Percentiles rank a stretch among this genome's conserved stretches.
These are phyloP conservation scores for Eragrostis tef DNA, from an alignment of 202 grass and related monocot genomes.

Conservation along the genomic window DNA sequence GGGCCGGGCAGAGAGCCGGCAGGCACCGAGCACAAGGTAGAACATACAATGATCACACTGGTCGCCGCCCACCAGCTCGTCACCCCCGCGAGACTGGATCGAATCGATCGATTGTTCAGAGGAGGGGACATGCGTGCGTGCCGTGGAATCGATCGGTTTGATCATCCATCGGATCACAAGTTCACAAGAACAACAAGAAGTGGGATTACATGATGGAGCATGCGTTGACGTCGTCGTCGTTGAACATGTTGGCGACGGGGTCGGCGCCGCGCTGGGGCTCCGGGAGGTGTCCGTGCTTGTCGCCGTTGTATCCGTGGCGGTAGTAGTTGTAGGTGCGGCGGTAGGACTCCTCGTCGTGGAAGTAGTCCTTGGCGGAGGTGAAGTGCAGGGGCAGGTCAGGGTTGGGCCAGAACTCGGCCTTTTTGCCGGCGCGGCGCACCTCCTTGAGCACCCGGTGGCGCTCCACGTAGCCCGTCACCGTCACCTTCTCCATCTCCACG, in stretches of 20 bases:
- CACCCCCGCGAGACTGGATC: not conserved
- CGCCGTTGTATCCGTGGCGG: conserved; percentile 90
- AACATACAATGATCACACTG: not conserved
- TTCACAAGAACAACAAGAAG: no score
- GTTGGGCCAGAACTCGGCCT: conserved; percentile 98
- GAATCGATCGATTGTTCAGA: not conserved
- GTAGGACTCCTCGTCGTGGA: conserved; percentile 86
- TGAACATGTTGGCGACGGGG: conserved; percentile 96
- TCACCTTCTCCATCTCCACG: conserved; percentile 92
- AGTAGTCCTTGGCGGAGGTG: conserved; percentile 81
- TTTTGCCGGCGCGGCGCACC: conserved; percentile 85
- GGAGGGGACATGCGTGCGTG: not conserved
- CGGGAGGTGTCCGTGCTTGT: conserved; percentile 79
- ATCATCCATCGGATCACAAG: not conserved
- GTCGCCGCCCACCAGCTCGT: not conserved
- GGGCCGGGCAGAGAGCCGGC: not conserved
- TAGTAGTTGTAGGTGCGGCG: conserved; percentile 90
- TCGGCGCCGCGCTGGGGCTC: conserved; percentile 71
- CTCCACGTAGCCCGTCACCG: conserved; percentile 90
- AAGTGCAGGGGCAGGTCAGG: conserved; percentile 74
- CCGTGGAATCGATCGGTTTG: not conserved
- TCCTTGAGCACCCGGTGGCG: conserved; percentile 81
- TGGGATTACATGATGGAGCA: conserved; percentile 70
- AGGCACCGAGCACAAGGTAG: conserved; percentile 31
- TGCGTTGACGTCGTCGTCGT: conserved; percentile 92